Evolutionary conservation across 768 basidiomycete genomes (phyloP).

Genomic region (Lyophyllum atratum): DNA sequence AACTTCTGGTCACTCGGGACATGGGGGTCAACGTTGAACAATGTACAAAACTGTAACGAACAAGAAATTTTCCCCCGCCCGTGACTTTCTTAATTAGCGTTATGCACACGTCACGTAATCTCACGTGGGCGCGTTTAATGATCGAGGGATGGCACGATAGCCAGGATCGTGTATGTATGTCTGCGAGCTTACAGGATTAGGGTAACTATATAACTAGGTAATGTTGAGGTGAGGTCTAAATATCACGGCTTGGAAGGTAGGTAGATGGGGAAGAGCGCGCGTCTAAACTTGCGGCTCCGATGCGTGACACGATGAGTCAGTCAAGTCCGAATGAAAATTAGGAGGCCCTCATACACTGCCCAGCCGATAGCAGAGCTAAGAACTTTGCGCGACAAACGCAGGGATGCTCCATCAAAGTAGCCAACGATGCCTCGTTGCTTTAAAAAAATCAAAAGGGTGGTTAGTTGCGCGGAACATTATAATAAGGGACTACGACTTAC

Average conservation of each 20-base stretch:
- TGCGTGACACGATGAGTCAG: neutral
- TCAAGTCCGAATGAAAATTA: conserved; percentile 55
- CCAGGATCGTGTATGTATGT: neutral
- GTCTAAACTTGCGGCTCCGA: neutral
- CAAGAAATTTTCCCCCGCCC: conserved; percentile 23
- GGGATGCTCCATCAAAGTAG: conserved; percentile 84
- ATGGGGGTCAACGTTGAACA: conserved; percentile 22
- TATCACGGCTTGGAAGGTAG: neutral
- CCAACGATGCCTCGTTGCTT: conserved; percentile 81
- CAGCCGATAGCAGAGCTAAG: conserved; percentile 89
- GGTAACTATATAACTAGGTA: neutral
- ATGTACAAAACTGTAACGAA: neutral
- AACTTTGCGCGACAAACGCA: conserved; percentile 85
- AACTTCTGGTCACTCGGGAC: conserved; percentile 36
- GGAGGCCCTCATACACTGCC: conserved; percentile 84
- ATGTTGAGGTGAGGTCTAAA: conserved; percentile 2
- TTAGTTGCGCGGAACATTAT: neutral
- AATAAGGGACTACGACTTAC: conserved; percentile 39
- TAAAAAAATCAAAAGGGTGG: neutral
- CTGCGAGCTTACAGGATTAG: neutral
- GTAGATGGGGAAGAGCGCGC: neutral
- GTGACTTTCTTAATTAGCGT: conserved; percentile 32
- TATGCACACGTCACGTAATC: conserved; percentile 30
- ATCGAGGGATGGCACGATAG: neutral
- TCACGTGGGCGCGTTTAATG: conserved; percentile 26